Evolutionary conservation across 2,329 filamentous ascomycete species (phyloP), one percentile per base, ranked within the genome.

Genomic region (Eutypa lata): DNA sequence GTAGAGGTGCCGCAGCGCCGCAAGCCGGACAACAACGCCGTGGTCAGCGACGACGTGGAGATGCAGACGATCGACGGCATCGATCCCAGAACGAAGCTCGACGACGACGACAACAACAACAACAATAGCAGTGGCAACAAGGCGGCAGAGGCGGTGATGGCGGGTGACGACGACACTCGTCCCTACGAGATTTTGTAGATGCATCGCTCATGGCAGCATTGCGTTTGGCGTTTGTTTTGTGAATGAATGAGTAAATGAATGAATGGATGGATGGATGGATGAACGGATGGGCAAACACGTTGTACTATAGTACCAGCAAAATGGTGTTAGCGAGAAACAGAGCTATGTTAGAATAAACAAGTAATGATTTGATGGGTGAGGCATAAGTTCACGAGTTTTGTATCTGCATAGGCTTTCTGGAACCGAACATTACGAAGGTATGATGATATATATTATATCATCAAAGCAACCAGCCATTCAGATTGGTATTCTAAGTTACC

Each of bases 1-100:
- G 77, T 81, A 22, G 69, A 73, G 47, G 72, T 79, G 2, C 77
- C 77, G 2, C 71, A 73, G 51, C 71, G 76, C 24, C 42, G 43
- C 11, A 53, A 53, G 18, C 47, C 47, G 10, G 53, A 51, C 18
- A 18, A 40, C 3, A 13, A 21, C 4, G 50, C 51, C 22, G 46
- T 18, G 3, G 49, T 48, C 24, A 28, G 14, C 11, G 49, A 57
- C 18, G 63, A 60, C 11, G 53, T 60, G 8, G 59, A 65, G 49
- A 59, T 65, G 53, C 54, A 65, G 37, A 58, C 59, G 5, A 68
- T 69, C 24, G 65, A 69, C 38, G 65, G 65, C 26, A 57, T 68
- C 7, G 57, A 45, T 16, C 42, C 42, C 21, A 19, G 16, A 24
- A 18, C 22, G 13, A 24, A 24, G 22, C 21, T 26, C 13, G 42